A percentile compares a stretch with the other conserved stretches of the same genome.
These are phyloP conservation scores for Aspergillus sergii DNA, from an alignment of 2,329 filamentous ascomycete species.

Conservation along the genomic window DNA sequence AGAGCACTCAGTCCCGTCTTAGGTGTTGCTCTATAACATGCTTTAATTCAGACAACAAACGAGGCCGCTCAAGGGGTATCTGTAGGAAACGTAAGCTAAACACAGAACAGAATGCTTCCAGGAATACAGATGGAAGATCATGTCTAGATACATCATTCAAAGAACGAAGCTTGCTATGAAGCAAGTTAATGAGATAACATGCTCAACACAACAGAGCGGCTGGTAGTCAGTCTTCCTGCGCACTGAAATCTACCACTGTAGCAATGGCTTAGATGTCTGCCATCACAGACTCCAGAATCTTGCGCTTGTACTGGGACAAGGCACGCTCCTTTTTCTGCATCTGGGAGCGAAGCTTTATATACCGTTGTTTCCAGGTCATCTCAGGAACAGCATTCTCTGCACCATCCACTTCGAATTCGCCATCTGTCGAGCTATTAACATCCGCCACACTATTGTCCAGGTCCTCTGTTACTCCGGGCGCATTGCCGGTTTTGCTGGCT, in stretches of 20 bases:
- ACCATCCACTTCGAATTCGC: constrained; percentile 33
- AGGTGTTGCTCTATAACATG: not conserved
- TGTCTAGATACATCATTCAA: not conserved
- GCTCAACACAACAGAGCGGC: not conserved
- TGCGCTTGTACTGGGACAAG: constrained; percentile 44
- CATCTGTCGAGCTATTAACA: constrained; percentile 26
- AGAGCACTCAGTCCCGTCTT: not conserved
- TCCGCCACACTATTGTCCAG: constrained; percentile 20
- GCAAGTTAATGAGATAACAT: not conserved
- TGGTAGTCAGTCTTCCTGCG: not conserved
- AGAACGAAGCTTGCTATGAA: not conserved
- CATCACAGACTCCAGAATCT: constrained; percentile 48
- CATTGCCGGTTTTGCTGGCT: constrained; percentile 13
- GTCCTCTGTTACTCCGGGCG: constrained; percentile 10
- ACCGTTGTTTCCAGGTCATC: constrained; percentile 44
- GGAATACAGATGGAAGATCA: not conserved
- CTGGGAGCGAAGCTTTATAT: constrained; percentile 40
- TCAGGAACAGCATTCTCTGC: constrained; percentile 26
- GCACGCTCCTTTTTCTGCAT: constrained; percentile 43
- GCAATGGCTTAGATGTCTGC: constrained; percentile 35
- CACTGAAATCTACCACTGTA: not conserved
- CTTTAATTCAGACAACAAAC: constrained; percentile 6
- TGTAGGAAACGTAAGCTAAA: constrained; percentile 14
- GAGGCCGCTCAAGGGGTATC: constrained; percentile 25
- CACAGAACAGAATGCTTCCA: not conserved